These are phyloP conservation scores for Colletotrichum sp. DNA, from an alignment of 2,329 filamentous ascomycete species.

Conservation along the genomic window DNA sequence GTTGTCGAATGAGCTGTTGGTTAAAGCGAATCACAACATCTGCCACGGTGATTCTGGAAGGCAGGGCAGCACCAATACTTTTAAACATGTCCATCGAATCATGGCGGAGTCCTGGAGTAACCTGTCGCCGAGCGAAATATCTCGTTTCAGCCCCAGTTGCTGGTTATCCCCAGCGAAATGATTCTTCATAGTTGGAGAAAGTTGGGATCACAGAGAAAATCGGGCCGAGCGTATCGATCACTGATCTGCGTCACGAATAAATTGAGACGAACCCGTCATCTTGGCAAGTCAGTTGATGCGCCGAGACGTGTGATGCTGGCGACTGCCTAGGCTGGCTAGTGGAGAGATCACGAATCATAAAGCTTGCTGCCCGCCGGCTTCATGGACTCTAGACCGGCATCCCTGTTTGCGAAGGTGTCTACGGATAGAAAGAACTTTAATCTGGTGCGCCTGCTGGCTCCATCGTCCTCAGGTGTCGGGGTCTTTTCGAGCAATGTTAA, in stretches of 20 bases:
- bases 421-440: too few species aligned
- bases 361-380: fast-evolving
- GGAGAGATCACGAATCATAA: background rate
- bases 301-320: fast-evolving
- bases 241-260: background rate
- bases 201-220: too few species aligned
- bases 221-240: fast-evolving
- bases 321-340: background rate
- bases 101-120: background rate
- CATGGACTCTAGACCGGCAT: fast-evolving
- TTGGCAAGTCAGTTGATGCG: background rate
- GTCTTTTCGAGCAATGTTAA: too few species aligned
- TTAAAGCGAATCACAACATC: fast-evolving
- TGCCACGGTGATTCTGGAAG: fast-evolving
- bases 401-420: background rate
- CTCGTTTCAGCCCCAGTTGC: background rate
- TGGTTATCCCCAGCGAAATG: too few species aligned
- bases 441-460: too few species aligned
- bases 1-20: background rate
- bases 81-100: background rate
- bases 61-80: background rate
- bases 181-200: background rate
- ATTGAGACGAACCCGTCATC: background rate
- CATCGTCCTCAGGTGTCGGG: too few species aligned
- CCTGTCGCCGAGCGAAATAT: background rate